Conservation (phyloP, 2,329 filamentous ascomycete genomes). For the Salinomyces thailandicus region DNA sequence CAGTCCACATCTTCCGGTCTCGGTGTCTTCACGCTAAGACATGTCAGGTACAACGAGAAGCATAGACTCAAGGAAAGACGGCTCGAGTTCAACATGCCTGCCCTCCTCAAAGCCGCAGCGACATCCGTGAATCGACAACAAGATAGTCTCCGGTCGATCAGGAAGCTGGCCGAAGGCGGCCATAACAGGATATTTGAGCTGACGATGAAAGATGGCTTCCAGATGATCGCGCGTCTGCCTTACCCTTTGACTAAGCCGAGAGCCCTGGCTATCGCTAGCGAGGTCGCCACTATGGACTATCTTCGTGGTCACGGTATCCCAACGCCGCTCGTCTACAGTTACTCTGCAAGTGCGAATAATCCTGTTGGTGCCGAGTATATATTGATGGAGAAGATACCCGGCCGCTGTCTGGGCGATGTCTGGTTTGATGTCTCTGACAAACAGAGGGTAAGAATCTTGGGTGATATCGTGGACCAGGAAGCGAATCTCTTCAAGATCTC, state of each 20-base stretch:
- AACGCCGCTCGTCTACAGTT: constrained; percentile 12
- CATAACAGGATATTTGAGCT: constrained; percentile 17
- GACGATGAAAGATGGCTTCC: constrained; percentile 15
- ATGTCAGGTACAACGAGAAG: constrained; percentile 13
- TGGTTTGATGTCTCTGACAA: constrained; percentile 17
- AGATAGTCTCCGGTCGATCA: constrained; percentile 8
- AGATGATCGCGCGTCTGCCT: constrained; percentile 18
- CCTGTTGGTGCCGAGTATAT: constrained; percentile 16
- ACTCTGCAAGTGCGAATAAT: constrained; percentile 9
- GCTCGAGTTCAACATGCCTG: constrained; percentile 8
- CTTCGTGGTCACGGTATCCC: constrained; percentile 13
- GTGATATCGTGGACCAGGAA: constrained; percentile 22
- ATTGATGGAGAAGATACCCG: constrained; percentile 15
- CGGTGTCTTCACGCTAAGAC: neutral
- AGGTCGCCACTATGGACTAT: constrained; percentile 21
- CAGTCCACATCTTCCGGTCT: neutral
- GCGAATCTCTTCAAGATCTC: constrained; percentile 17
- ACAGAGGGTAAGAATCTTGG: constrained; percentile 18
- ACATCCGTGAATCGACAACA: neutral
- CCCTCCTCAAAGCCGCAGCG: constrained; percentile 7
- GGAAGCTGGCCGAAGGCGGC: constrained; percentile 17
- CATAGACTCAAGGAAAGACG: constrained; percentile 9
- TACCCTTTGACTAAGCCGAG: constrained; percentile 15
- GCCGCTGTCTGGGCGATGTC: constrained; percentile 11
- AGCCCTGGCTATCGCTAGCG: constrained; percentile 15